phyloP scores from a whole-genome alignment of 2,329 filamentous ascomycete genomes.

The Trichoderma pleuroti region DNA sequence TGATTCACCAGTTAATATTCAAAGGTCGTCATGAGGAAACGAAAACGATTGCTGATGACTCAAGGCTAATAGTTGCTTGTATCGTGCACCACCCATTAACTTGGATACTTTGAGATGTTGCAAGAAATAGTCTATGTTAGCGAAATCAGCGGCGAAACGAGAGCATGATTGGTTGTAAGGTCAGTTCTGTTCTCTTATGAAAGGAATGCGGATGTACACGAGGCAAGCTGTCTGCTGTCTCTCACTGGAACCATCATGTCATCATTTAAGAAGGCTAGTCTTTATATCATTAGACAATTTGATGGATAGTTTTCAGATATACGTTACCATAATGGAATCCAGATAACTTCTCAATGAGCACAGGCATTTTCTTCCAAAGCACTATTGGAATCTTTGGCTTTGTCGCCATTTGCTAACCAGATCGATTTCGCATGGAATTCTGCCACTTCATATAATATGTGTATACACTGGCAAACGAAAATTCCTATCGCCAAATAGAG shows the following conservation, averaged over 20 bases:
- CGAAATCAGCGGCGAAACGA: neutral
- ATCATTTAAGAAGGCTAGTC: neutral
- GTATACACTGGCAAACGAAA: too few relatives aligned
- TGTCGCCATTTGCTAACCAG: neutral
- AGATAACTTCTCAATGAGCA: neutral
- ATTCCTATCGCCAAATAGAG: neutral
- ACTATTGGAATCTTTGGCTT: rapidly evolving
- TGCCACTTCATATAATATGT: neutral
- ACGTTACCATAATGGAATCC: neutral
- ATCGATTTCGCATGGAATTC: neutral
- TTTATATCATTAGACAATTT: neutral
- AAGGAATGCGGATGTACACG: neutral
- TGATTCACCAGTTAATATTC: rapidly evolving
- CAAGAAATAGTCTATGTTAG: neutral
- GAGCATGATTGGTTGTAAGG: neutral
- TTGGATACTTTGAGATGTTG: neutral
- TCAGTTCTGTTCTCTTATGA: neutral
- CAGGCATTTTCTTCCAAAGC: neutral
- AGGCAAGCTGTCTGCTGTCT: too few relatives aligned
- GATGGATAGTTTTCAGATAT: neutral
- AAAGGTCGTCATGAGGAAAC: neutral
- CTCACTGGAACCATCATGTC: neutral
- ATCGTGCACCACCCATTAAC: neutral
- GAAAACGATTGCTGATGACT: neutral
- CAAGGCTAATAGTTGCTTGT: neutral